Percentiles rank a stretch among this genome's conserved stretches.
These are phyloP conservation scores for Thermomyces lanuginosus DNA, from an alignment of 2,329 filamentous ascomycete species.

Conservation along the genomic window DNA sequence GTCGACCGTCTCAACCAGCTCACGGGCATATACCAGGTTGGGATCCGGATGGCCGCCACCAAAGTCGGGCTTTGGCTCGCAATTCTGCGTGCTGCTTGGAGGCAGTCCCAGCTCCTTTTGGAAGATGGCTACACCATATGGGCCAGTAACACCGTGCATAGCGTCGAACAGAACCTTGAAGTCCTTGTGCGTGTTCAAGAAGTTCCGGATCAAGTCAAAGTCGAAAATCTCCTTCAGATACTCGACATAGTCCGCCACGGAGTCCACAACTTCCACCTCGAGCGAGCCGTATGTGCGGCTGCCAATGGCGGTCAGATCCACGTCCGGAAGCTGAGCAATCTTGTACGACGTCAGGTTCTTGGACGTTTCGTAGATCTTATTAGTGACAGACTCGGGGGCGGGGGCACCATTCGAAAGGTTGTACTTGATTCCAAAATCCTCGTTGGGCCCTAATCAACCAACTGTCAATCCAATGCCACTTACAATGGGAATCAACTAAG, in stretches of 20 bases:
- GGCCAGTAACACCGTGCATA: constrained; percentile 84
- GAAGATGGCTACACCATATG: constrained; percentile 90
- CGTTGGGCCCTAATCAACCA: constrained; percentile 51
- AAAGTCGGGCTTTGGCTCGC: constrained; percentile 81
- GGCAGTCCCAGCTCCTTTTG: constrained; percentile 79
- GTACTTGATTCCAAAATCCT: constrained; percentile 99
- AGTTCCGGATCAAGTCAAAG: constrained; percentile 87
- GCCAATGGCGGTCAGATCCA: constrained; percentile 72
- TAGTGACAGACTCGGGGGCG: constrained; percentile 87
- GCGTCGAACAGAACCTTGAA: constrained; percentile 97
- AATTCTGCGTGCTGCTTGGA: constrained; percentile 70
- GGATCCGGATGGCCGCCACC: constrained; percentile 94
- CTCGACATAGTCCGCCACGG: constrained; percentile 73
- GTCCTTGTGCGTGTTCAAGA: constrained; percentile 70
- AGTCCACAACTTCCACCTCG: constrained; percentile 91
- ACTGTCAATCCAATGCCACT: constrained; percentile 1
- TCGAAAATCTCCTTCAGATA: constrained; percentile 99
- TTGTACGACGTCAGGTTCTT: constrained; percentile 88
- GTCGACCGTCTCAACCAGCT: constrained; percentile 84
- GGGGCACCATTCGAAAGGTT: constrained; percentile 93
- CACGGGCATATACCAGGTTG: constrained; percentile 92
- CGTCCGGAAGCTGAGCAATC: constrained; percentile 67
- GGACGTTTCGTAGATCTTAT: constrained; percentile 90
- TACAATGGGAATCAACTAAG: constrained; percentile 7
- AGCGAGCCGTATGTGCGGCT: constrained; percentile 68